These are phyloP conservation scores for Schizophyllum amplum DNA, from an alignment of 1,284 basidiomycete genomes.

Conservation along the genomic window DNA sequence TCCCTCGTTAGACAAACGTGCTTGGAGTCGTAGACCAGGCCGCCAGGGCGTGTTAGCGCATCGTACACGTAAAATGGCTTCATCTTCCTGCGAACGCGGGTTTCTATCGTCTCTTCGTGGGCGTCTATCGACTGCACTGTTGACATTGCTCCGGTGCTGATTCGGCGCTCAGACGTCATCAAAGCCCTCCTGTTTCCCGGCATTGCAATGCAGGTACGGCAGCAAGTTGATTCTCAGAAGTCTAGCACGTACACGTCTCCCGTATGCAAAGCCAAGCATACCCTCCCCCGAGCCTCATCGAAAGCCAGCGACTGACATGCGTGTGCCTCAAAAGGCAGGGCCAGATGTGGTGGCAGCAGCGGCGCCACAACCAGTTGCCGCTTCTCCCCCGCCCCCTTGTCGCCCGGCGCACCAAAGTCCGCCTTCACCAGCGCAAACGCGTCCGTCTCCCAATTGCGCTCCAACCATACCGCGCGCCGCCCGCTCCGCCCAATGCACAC, in stretches of 20 bases:
- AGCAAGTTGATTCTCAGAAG: too few relatives aligned
- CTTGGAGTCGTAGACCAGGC: too few relatives aligned
- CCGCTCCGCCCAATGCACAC: slow-evolving; percentile 40
- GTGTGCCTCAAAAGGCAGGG: slow-evolving; percentile 39
- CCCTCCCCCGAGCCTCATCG: slow-evolving; percentile 40
- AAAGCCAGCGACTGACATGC: slow-evolving; percentile 38
- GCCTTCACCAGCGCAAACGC: slow-evolving; percentile 38
- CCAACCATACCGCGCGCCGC: slow-evolving; percentile 41
- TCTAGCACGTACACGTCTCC: slow-evolving; percentile 44
- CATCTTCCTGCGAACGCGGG: too few relatives aligned
- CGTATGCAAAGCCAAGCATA: slow-evolving; percentile 40
- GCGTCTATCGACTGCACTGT: too few relatives aligned
- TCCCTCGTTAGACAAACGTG: too few relatives aligned
- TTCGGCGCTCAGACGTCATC: too few relatives aligned
- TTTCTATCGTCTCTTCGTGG: too few relatives aligned
- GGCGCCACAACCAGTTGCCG: slow-evolving; percentile 17
- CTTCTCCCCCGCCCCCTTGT: neutral
- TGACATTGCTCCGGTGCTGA: too few relatives aligned
- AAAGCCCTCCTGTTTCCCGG: too few relatives aligned
- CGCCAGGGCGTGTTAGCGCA: too few relatives aligned
- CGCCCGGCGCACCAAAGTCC: slow-evolving; percentile 18
- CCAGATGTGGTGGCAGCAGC: slow-evolving; percentile 32
- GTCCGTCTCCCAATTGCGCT: slow-evolving; percentile 42
- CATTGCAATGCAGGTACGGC: too few relatives aligned
- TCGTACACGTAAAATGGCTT: too few relatives aligned